Evolutionary conservation across 129 eudicot genomes (phyloP), one percentile per base, ranked within the genome.

Genomic region (Flaveria trinervia): DNA sequence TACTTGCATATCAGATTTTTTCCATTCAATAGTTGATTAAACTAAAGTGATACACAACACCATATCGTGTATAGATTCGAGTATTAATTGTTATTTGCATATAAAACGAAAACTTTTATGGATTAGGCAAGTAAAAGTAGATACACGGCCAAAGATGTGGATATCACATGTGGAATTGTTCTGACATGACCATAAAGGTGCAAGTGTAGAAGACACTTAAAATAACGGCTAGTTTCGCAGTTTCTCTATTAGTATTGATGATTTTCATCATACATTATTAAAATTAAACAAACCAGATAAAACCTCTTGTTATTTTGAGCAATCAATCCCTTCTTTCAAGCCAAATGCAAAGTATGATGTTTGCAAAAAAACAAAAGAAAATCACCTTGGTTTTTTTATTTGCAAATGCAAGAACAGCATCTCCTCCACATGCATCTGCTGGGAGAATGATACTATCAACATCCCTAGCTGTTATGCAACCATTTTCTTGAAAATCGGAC

Each of bases 401-500:
- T 39, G 92, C 89, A 86, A 94, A 94, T 83, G 99, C 96, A 73
- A 91, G 90, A 84, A 86, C 92, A 64, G 76, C 99, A 36, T 91
- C 90, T 67, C 99, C 99, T 74, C 94, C 89, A 76, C 93, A 94
- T 2, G 97, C 93, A 83, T 89, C 83, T 50, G 81, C 83, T 18
- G 99, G 99, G 66, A 94, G 88, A 84, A 94, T 91, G 50, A 91
- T 83, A 83, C 97, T 91, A 69, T 94, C 97, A 67, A 94, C 96
- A 76, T 94, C 97, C 81, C 79, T 74, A 57, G 86, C 90, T 26
- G 82, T 79, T 74, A 94, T 87, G 84, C 94, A 83, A 52, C 82
- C 85, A 26, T 51, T 84, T 67, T 64, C 82, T 65, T 43, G 50
- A 4, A 77, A 70, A 46, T 54, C 72, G 9, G 83, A 52, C 70